Base-by-base conservation (phyloP, 345 rosid species). In the Ailanthus altissimus region DNA sequence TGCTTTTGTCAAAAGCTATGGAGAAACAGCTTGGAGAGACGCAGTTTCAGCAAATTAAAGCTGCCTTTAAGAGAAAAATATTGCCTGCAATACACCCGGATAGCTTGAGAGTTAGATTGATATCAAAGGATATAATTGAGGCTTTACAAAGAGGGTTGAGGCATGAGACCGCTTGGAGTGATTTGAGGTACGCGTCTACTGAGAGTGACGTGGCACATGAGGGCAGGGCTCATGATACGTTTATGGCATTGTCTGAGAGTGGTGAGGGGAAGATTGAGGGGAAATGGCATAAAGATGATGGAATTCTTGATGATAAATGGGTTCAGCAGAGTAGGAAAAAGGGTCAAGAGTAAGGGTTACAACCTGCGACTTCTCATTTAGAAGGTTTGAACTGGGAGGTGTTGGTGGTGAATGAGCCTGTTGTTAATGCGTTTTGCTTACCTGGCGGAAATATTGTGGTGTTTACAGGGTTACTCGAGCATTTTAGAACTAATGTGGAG, bases 391-490 rank as follows among this genome's bases (percentile, higher is more conserved):
- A 87, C 67, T 96, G 99, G 98, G 99, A 93, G 85, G 87, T 96
- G 49, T 75, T 93, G 84, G 98, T 96, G 70, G 93, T 91, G 79
- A 84, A 96, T 40, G 91, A 92, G 59, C 91, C 95, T 73, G 79
- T 85, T 47, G 88, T 91, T 42, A 91, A 93, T 77, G 99, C 99
- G 43, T 86, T 93, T 68, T 93, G 97, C 77, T 83, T 92, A 74
- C 98, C 98, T 43, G 97, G 93, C 64, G 98, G 98, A 68, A 92
- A 93, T 84, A 91, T 96, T 75, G 98, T 93, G 26, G 95, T 96
- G 13, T 93, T 89, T 74, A 87, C 97, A 2, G 99, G 99, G 23
- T 81, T 96, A 84, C 85, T 93, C n/a, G 74, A 93, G 23, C 91
- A 85, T 78, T 91, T 96, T 69, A 89, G 47, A 77, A 88, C 84